Evolutionary conservation across 768 basidiomycete genomes (phyloP), one percentile per base, ranked within the genome.

Genomic region (Russula sp.): DNA sequence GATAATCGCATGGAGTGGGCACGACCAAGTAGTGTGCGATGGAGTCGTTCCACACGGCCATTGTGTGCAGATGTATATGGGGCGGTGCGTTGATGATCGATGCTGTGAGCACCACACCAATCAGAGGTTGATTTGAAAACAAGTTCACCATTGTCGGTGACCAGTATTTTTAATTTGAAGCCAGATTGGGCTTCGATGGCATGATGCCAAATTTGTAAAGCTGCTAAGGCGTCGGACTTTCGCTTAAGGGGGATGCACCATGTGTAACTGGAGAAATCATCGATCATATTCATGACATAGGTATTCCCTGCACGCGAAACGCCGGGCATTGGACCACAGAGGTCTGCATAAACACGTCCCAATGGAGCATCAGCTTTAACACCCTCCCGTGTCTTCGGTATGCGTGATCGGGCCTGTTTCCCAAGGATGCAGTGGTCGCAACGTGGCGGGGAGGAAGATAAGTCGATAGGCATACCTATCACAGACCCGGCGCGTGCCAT

Each of bases 11-110:
- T 53, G 7, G 42, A 4, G 2, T 52, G 10, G 3, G 49, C 58
- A 0, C 34, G 29, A 4, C 42, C 25, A 4, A 59, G 6, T 5
- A 59, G 3, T 0, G 49, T 59, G 1, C 38, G 10, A 7, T 59
- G 58, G 3, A 59, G 22, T 3, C 49, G n/a, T 45, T 59, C 49
- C 0, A 14, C 50, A 8, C 39, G 20, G 0, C 58, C 50, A 29
- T 59, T 59, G 7, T 59, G 58, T 1, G 35, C 14, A 1, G 58
- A 59, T 2, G 49, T 59, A 29, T 59, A 42, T 1, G 58, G 58
- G 6, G 58, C 36, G 0, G 58, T 59, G 25, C 5, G 7, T 3
- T 32, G 41, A 5, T 59, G 58, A 5, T 14, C 18, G 2, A 51
- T 52, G 9, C 58, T 25, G 1, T 51, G 11, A 0, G 25, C 11